Percentiles rank a stretch among this genome's conserved stretches.
These are phyloP conservation scores for Ceratocystis ficicola DNA, from an alignment of 2,329 filamentous ascomycete genomes.

Conservation along the genomic window DNA sequence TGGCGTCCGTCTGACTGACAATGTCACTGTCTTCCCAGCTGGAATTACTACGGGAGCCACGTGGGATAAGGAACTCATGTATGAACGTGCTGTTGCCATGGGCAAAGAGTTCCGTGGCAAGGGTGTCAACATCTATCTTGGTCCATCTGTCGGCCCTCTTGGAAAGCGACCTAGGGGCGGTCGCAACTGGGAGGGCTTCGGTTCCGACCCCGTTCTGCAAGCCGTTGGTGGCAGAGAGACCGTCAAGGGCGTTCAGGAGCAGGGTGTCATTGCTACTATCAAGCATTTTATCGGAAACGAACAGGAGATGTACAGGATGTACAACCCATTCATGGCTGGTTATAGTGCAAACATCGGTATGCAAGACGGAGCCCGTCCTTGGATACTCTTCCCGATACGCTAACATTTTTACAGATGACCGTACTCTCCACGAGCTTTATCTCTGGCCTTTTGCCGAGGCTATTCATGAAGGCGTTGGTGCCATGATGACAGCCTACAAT, in stretches of 20 bases:
- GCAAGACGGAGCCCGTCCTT: constrained; percentile 12
- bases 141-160: constrained; percentile 57
- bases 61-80: constrained; percentile 61
- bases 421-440: constrained; percentile 63
- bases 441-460: constrained; percentile 77
- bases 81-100: constrained; percentile 53
- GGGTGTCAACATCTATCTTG: constrained; percentile 58
- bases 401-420: constrained; percentile 40
- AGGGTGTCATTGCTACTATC: constrained; percentile 45
- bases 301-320: constrained; percentile 53
- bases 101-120: constrained; percentile 63
- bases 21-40: constrained; percentile 64
- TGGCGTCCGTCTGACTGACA: constrained; percentile 60
- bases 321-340: constrained; percentile 38
- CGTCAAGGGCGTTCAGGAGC: constrained; percentile 55
- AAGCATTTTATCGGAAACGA: constrained; percentile 47
- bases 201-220: constrained; percentile 58
- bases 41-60: constrained; percentile 68
- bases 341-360: constrained; percentile 66
- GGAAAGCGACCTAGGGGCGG: constrained; percentile 62
- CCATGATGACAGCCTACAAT: constrained; percentile 81
- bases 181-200: constrained; percentile 66
- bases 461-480: constrained; percentile 66
- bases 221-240: constrained; percentile 66
- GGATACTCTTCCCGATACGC: neutral